A percentile compares a stretch with the other conserved stretches of the same genome.
Evolutionary conservation across 1,284 basidiomycete species (phyloP).

Genomic region (Trametes hirsuta): DNA sequence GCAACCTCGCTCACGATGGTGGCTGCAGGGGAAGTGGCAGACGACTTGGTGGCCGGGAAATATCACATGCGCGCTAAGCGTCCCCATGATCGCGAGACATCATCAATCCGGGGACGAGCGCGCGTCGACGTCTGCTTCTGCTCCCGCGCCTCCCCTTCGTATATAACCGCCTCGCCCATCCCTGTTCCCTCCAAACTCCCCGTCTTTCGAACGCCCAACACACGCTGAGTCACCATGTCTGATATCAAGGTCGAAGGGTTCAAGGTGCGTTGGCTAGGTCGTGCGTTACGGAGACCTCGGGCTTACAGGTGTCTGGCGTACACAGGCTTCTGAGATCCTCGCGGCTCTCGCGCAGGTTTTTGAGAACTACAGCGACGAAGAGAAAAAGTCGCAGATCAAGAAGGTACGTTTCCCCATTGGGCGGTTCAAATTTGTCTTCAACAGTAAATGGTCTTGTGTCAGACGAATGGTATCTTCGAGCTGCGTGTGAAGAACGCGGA

Average conservation of each 20-base stretch:
- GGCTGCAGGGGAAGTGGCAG: not conserved
- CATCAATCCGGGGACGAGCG: slow-evolving; percentile 11
- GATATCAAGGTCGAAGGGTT: slow-evolving; percentile 42
- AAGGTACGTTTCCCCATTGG: slow-evolving; percentile 58
- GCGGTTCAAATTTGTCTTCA: not conserved
- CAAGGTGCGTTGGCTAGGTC: slow-evolving; percentile 32
- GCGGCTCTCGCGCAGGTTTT: slow-evolving; percentile 67
- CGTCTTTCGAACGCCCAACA: not conserved
- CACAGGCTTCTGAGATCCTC: slow-evolving; percentile 74
- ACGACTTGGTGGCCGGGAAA: slow-evolving; percentile 2
- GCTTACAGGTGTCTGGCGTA: not conserved
- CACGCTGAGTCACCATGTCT: slow-evolving; percentile 34
- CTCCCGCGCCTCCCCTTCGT: slow-evolving; percentile 10
- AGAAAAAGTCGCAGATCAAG: slow-evolving; percentile 84
- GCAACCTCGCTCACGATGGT: too few species aligned
- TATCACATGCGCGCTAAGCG: slow-evolving; percentile 16
- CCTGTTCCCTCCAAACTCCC: not conserved
- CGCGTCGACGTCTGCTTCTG: slow-evolving; percentile 2
- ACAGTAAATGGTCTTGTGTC: not conserved
- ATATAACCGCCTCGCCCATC: slow-evolving; percentile 6
- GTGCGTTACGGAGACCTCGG: not conserved
- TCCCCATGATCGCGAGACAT: slow-evolving; percentile 15
- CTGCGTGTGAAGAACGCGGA: slow-evolving; percentile 80
- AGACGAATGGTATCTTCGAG: slow-evolving; percentile 95
- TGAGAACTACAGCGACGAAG: slow-evolving; percentile 64